Evolutionary conservation across 1,284 basidiomycete species (phyloP), one percentile per base, ranked within the genome.

Genomic region (Agroathelia rolfsii): DNA sequence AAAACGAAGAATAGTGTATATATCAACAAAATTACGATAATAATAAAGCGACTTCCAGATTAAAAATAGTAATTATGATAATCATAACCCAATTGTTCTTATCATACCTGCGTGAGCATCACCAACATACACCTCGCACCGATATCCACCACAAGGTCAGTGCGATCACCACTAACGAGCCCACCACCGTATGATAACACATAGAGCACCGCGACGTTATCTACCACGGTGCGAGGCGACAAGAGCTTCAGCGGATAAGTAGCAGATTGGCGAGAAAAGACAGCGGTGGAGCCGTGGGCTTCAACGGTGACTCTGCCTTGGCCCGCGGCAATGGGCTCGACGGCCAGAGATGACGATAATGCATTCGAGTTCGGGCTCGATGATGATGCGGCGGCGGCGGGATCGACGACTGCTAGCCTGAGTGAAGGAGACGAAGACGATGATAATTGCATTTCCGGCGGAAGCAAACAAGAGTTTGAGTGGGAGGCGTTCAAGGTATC

Each of bases 241-340:
- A 96, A 66, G 14, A 97, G 70, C 58, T 96, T 96, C 46, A 97
- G 67, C 3, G 93, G 93, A 53, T 96, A 97, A 3, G 77, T 69
- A 27, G 81, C 87, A 11, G 76, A 76, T 10, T 93, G 62, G 42
- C 85, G 72, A 2, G 79, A 71, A 55, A 96, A 86, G 23, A 69
- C 61, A 5, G 75, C 73, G 34, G 60, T 62, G 10, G 59, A 51
- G 8, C 71, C 74, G 49, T 76, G 68, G 7, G 59, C 52, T 9
- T 56, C 54, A 22, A 81, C 53, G 15, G 55, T 51, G 38, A 84
- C 69, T 20, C 66, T 65, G 14, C 80, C 79, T 21, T 56, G 48
- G 26, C 79, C 77, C 30, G 66, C 50, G 11, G 48, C 45, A 16
- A 72, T 52, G 36, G 47, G 53, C 31, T 54, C 45, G 26, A 56